Percentiles rank a stretch among this genome's conserved stretches.
These are phyloP conservation scores for Sordariomycetes sp. DNA, from an alignment of 2,329 filamentous ascomycete genomes.

Conservation along the genomic window DNA sequence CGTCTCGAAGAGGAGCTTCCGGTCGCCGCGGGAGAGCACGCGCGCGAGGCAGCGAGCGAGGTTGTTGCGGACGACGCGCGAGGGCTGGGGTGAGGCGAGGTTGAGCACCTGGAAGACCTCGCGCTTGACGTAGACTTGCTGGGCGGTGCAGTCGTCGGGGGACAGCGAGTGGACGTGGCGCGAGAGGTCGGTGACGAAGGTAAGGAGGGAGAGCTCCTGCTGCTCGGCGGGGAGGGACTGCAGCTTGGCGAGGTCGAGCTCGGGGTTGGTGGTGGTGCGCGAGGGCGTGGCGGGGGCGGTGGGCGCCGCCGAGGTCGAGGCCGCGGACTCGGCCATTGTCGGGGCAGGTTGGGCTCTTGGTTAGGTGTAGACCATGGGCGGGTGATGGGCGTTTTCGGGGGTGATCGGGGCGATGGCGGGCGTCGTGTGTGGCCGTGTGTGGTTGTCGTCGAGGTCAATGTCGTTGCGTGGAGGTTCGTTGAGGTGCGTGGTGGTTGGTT, in stretches of 20 bases:
- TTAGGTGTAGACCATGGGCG: not conserved
- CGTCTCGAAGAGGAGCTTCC: conserved; percentile 86
- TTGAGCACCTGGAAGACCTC: conserved; percentile 90
- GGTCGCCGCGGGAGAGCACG: conserved; percentile 73
- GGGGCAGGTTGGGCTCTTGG: not conserved
- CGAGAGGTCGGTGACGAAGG: conserved; percentile 70
- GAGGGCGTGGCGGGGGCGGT: conserved; percentile 14
- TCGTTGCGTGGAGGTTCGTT: not conserved
- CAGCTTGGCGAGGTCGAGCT: conserved; percentile 84
- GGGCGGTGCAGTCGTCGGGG: conserved; percentile 68
- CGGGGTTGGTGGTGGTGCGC: conserved; percentile 43
- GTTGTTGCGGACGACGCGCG: conserved; percentile 81
- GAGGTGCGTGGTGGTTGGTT: not conserved
- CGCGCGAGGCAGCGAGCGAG: conserved; percentile 72
- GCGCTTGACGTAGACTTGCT: conserved; percentile 86
- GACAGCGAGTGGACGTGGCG: conserved; percentile 66
- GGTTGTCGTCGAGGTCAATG: not conserved
- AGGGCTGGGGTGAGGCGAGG: conserved; percentile 66
- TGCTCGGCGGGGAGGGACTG: conserved; percentile 84
- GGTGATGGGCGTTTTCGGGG: not conserved
- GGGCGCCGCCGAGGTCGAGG: conserved; percentile 23
- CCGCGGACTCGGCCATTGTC: conserved; percentile 5
- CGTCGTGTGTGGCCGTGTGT: not conserved
- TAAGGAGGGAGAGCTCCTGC: conserved; percentile 87
- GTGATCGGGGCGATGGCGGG: not conserved